phyloP scores from a whole-genome alignment of 306 rosid species.

The Mimosa bimucronata region DNA sequence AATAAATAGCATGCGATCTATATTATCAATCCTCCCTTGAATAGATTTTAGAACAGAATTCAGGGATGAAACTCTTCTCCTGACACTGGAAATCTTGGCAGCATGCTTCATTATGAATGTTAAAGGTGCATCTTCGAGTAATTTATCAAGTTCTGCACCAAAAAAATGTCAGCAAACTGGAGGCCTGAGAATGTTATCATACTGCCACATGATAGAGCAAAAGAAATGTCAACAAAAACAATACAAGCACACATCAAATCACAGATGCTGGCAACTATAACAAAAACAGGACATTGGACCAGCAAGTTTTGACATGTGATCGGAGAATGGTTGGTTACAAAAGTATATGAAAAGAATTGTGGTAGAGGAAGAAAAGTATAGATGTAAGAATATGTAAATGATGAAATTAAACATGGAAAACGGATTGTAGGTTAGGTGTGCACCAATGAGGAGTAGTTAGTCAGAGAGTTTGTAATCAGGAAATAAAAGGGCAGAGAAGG shows the following conservation, averaged over 20 bases:
- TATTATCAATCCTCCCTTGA: slow-evolving; percentile 75
- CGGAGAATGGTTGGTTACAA: not conserved
- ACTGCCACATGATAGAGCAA: slow-evolving; percentile 20
- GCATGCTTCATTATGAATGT: slow-evolving; percentile 81
- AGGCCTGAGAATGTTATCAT: not conserved
- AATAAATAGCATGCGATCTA: slow-evolving; percentile 62
- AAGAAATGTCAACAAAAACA: slow-evolving; percentile 26
- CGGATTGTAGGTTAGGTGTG: too few relatives aligned
- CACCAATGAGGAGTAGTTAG: not conserved
- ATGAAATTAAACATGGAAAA: not conserved
- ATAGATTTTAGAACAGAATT: slow-evolving; percentile 69
- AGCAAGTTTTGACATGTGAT: slow-evolving; percentile 30
- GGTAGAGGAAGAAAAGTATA: not conserved
- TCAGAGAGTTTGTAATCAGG: not conserved
- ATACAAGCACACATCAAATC: slow-evolving; percentile 18
- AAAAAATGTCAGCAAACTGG: slow-evolving; percentile 33
- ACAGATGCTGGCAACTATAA: slow-evolving; percentile 27
- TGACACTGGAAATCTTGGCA: slow-evolving; percentile 66
- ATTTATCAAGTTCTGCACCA: slow-evolving; percentile 73
- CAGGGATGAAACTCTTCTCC: slow-evolving; percentile 74
- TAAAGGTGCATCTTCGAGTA: slow-evolving; percentile 80
- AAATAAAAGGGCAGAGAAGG: not conserved
- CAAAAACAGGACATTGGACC: slow-evolving; percentile 16
- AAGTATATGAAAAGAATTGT: not conserved
- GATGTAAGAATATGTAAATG: slow-evolving; percentile 7